phyloP scores from a whole-genome alignment of 2,329 filamentous ascomycete genomes.

The Beauveria scarabaeidicola region DNA sequence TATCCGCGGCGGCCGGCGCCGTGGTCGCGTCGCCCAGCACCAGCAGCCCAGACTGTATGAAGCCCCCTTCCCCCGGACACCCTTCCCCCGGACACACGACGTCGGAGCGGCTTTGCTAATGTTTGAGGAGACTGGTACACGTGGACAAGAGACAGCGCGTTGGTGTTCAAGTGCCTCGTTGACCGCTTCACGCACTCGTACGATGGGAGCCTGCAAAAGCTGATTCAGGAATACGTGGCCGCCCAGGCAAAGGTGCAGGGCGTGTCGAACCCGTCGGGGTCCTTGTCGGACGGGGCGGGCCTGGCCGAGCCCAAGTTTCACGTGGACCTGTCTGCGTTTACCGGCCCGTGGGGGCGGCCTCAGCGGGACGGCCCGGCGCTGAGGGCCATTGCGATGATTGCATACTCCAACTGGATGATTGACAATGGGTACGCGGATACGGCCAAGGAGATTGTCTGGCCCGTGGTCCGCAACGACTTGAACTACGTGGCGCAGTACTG shows the following conservation, averaged over 20 bases:
- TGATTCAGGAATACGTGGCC: constrained; percentile 60
- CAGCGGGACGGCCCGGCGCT: constrained; percentile 74
- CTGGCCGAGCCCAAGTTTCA: constrained; percentile 70
- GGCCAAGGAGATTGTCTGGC: constrained; percentile 55
- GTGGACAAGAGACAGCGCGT: constrained; percentile 67
- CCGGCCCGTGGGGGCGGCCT: constrained; percentile 65
- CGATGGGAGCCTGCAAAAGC: constrained; percentile 45
- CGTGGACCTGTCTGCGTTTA: constrained; percentile 55
- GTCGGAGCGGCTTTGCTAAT: background rate
- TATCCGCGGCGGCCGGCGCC: constrained; percentile 39
- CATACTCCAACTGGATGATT: constrained; percentile 65
- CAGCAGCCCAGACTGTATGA: constrained; percentile 46
- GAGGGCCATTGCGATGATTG: constrained; percentile 63
- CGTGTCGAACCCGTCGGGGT: constrained; percentile 61
- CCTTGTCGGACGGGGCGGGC: constrained; percentile 40
- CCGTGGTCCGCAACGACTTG: constrained; percentile 67
- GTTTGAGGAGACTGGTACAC: constrained; percentile 58
- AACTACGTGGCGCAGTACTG: constrained; percentile 68
- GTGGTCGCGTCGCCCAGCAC: constrained; percentile 51
- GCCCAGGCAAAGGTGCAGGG: constrained; percentile 59
- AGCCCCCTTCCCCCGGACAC: background rate
- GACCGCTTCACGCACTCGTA: constrained; percentile 56
- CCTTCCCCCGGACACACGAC: no score
- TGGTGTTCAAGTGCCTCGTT: constrained; percentile 60
- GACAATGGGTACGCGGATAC: constrained; percentile 53